A percentile compares a stretch with the other conserved stretches of the same genome.
These are phyloP conservation scores for Fusarium solani-melongenae DNA, from an alignment of 2,329 filamentous ascomycete genomes.

Conservation along the genomic window DNA sequence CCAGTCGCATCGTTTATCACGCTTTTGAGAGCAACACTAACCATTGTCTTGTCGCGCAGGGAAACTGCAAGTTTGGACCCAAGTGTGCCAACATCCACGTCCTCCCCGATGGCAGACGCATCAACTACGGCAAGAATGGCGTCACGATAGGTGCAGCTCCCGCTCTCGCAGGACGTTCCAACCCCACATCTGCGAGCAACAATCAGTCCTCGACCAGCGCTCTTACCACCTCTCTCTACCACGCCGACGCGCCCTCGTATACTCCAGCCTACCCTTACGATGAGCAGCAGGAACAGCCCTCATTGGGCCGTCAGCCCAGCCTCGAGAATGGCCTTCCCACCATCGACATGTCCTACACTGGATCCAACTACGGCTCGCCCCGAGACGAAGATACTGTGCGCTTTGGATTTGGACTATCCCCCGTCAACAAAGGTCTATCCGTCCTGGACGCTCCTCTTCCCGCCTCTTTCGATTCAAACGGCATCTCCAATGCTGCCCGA, in stretches of 20 bases:
- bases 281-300: constrained; percentile 56
- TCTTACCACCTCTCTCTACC: constrained; percentile 69
- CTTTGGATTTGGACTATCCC: constrained; percentile 81
- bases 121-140: constrained; percentile 81
- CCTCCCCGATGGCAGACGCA: constrained; percentile 89
- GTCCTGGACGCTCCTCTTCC: constrained; percentile 92
- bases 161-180: constrained; percentile 74
- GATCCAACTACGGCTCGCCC: constrained; percentile 82
- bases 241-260: constrained; percentile 54
- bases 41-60: constrained; percentile 62
- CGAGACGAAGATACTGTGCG: constrained; percentile 71
- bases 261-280: constrained; percentile 54
- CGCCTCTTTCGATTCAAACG: constrained; percentile 95
- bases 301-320: constrained; percentile 60
- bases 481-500: constrained; percentile 89
- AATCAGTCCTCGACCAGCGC: constrained; percentile 75
- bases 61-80: constrained; percentile 98
- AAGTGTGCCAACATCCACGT: constrained; percentile 98
- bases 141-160: constrained; percentile 71
- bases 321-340: constrained; percentile 67
- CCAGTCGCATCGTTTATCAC: constrained; percentile 15
- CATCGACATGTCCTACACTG: constrained; percentile 69
- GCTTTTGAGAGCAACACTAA: constrained; percentile 20
- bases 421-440: constrained; percentile 79
- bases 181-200: constrained; percentile 51